These are phyloP conservation scores for Lepidium sativum DNA, from an alignment of 345 rosid species.

Conservation along the genomic window DNA sequence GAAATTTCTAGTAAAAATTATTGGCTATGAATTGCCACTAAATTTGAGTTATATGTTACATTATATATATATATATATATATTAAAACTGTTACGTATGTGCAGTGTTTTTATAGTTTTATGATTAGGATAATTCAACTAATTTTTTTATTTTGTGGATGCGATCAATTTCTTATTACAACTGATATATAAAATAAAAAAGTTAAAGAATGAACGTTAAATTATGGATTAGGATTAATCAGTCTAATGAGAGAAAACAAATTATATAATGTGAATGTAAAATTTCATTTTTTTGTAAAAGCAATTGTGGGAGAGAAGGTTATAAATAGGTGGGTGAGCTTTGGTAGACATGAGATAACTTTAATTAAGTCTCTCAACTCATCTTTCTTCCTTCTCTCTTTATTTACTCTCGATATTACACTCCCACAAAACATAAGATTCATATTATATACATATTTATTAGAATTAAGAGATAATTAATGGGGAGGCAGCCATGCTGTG, in stretches of 20 bases:
- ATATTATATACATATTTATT: not conserved
- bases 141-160: too few species aligned
- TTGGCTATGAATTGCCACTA: not conserved
- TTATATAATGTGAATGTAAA: too few species aligned
- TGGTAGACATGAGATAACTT: constrained; percentile 24
- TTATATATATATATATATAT: too few species aligned
- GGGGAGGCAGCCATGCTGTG: constrained; percentile 62
- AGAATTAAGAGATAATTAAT: not conserved
- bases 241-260: too few species aligned
- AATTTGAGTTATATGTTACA: too few species aligned
- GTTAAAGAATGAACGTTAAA: too few species aligned
- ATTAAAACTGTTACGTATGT: too few species aligned
- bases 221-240: too few species aligned
- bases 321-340: constrained; percentile 34
- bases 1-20: not conserved
- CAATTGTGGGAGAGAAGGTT: not conserved
- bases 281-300: not conserved
- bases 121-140: too few species aligned
- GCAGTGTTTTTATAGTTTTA: too few species aligned
- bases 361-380: not conserved
- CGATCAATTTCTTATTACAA: too few species aligned
- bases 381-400: not conserved
- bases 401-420: not conserved
- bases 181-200: too few species aligned
- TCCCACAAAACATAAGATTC: not conserved